Conservation (phyloP, 257 asterid genomes). For the Cinchona pubescens region DNA sequence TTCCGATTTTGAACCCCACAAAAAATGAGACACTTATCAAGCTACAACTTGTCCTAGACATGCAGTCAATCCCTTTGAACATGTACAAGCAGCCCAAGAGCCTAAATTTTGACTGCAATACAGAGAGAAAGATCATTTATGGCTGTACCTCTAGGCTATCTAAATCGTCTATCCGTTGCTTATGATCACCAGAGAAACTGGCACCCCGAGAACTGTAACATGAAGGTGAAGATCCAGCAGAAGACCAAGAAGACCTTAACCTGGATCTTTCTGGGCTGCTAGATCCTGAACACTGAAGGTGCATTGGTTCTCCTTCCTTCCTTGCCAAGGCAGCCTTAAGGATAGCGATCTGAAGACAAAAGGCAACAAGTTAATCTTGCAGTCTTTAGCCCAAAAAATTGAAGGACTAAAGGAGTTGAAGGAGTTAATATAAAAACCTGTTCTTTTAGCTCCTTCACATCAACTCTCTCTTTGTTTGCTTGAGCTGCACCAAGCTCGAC, state of each 20-base stretch:
- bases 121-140: neutral
- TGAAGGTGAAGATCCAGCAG: slow-evolving; percentile 41
- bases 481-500: slow-evolving; percentile 81
- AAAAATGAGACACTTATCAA: neutral
- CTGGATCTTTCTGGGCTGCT: slow-evolving; percentile 53
- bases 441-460: slow-evolving; percentile 73
- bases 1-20: neutral
- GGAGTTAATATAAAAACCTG: slow-evolving; percentile 44
- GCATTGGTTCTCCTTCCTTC: slow-evolving; percentile 50
- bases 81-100: neutral
- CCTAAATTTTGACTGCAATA: neutral
- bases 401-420: neutral
- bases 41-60: neutral
- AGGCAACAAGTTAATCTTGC: neutral
- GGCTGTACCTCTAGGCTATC: slow-evolving; percentile 22
- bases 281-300: slow-evolving; percentile 27
- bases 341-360: slow-evolving; percentile 49
- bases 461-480: slow-evolving; percentile 63
- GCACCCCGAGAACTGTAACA: slow-evolving; percentile 39
- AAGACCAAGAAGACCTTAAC: slow-evolving; percentile 28
- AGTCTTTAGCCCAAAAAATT: neutral
- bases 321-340: slow-evolving; percentile 69
- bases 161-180: slow-evolving; percentile 19
- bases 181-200: slow-evolving; percentile 11
- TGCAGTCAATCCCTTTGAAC: neutral